phyloP scores from a whole-genome alignment of 1,139 yeast genomes.

The Pichia norvegensis region DNA sequence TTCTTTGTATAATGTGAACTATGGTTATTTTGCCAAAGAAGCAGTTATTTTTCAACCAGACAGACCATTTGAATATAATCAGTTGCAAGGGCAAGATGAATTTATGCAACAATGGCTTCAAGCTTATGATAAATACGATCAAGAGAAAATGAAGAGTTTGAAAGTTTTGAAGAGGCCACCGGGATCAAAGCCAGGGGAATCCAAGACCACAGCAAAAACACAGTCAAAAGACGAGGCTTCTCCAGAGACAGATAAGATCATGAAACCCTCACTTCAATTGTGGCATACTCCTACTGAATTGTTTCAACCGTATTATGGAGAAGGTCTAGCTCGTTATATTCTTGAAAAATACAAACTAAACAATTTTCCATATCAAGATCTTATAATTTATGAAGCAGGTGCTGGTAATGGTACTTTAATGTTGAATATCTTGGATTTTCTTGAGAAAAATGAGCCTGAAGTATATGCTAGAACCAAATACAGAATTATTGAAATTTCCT shows the following conservation, averaged over 20 bases:
- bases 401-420: conserved; percentile 87
- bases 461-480: conserved; percentile 62
- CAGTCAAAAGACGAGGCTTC: not conserved
- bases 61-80: conserved; percentile 52
- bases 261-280: conserved; percentile 48
- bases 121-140: conserved; percentile 55
- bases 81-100: conserved; percentile 57
- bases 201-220: conserved; percentile 1
- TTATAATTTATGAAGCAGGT: conserved; percentile 79
- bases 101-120: conserved; percentile 63
- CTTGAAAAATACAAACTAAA: conserved; percentile 61
- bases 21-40: conserved; percentile 75
- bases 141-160: conserved; percentile 20
- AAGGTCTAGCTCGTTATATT: conserved; percentile 70
- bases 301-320: conserved; percentile 78
- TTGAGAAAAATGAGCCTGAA: conserved; percentile 59
- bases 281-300: conserved; percentile 93
- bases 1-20: conserved; percentile 69
- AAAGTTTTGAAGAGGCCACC: conserved; percentile 7
- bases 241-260: conserved; percentile 16
- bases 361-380: conserved; percentile 56
- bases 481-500: conserved; percentile 69
- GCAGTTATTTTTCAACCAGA: conserved; percentile 69
- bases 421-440: conserved; percentile 66
- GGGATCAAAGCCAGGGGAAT: not conserved